phyloP scores from a whole-genome alignment of 345 rosid species.

The Barbarea vulgaris region DNA sequence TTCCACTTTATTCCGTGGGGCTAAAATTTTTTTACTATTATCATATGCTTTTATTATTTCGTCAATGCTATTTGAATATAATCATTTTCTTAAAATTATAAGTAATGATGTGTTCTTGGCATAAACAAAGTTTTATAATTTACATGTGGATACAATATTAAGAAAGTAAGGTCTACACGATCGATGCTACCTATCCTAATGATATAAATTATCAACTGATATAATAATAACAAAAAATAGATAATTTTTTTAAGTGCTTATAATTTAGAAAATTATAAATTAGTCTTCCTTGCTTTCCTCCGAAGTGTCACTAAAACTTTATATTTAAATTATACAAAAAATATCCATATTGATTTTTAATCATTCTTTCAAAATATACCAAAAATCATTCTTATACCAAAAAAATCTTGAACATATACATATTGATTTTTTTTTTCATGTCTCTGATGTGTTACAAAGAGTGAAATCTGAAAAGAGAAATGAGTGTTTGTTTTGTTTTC shows the following conservation, averaged over 20 bases:
- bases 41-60: not conserved
- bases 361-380: too few relatives aligned
- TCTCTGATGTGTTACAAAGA: not conserved
- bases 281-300: not conserved
- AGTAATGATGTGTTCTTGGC: not conserved
- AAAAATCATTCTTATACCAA: too few relatives aligned
- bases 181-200: conserved; percentile 11
- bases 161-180: not conserved
- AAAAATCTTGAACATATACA: too few relatives aligned
- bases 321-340: too few relatives aligned
- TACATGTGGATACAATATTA: conserved; percentile 3
- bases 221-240: too few relatives aligned
- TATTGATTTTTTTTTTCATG: not conserved
- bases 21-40: not conserved
- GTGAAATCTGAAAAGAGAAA: not conserved
- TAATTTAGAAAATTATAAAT: too few relatives aligned
- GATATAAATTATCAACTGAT: not conserved
- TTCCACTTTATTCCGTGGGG: not conserved
- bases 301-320: not conserved
- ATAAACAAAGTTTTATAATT: not conserved
- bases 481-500: not conserved
- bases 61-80: not conserved
- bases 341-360: too few relatives aligned
- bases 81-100: not conserved
- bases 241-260: too few relatives aligned